Evolutionary conservation across 2,329 filamentous ascomycete species (phyloP), one percentile per base, ranked within the genome.

Genomic region (Salinomyces thailandicus): DNA sequence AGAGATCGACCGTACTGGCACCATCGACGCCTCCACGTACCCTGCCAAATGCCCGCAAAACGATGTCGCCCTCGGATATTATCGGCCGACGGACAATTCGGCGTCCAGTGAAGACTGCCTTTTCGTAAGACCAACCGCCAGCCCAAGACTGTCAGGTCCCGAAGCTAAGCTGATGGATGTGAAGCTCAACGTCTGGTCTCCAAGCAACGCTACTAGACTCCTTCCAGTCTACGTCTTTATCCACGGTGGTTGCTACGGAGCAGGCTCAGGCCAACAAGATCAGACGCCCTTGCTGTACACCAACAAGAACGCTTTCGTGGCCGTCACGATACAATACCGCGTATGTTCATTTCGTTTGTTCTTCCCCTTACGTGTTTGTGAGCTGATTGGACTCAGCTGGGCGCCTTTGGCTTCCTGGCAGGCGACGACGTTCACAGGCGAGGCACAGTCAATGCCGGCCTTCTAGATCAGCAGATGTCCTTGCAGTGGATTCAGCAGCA

Each of bases 401-500:
- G 62, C 16, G 64, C 64, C 0, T 67, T 68, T 46, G 64, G 64
- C 0, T 68, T 67, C 40, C 35, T 65, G 5, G 54, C 60, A 20
- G 51, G 51, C 0, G 61, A 58, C 19, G 61, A 66, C 38, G 53
- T 64, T 3, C 45, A 41, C 24, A 39, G 53, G 3, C 54, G 57
- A 28, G 62, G 62, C 3, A 52, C 46, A 1, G 49, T 55, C 12
- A 66, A 66, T 41, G 60, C 60, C 0, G 62, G 61, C 7, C 32
- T 66, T 3, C 46, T 62, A 48, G 71, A 75, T 41, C 69, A 73
- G 43, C 53, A 64, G 2, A 51, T 66, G 9, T 69, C 69, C 0
- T 51, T 71, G 6, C 59, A 71, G 47, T 75, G 71, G 71, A 62
- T 70, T 0, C 57, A 67, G 20, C 51, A 62, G 5, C 64, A 72